These are phyloP conservation scores for Rugosomyces carneus DNA, from an alignment of 1,284 basidiomycete species.

Conservation along the genomic window DNA sequence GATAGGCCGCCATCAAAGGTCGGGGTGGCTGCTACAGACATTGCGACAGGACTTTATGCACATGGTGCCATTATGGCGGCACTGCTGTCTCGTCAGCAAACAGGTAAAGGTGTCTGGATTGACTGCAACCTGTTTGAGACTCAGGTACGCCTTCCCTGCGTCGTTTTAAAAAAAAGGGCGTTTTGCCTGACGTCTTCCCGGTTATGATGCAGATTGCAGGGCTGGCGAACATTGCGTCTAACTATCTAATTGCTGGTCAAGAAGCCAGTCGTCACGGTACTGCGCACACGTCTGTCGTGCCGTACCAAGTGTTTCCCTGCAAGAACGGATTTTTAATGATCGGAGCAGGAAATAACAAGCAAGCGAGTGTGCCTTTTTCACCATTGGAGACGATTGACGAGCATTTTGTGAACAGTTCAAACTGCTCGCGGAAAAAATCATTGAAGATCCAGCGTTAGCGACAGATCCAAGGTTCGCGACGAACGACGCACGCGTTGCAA, in stretches of 20 bases:
- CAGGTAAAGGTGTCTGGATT: slow-evolving; percentile 86
- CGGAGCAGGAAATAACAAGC: slow-evolving; percentile 87
- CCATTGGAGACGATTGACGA: neutral
- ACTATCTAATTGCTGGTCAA: slow-evolving; percentile 84
- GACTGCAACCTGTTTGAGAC: slow-evolving; percentile 87
- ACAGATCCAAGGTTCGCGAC: slow-evolving; percentile 60
- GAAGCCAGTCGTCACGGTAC: slow-evolving; percentile 90
- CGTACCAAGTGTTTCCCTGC: slow-evolving; percentile 89
- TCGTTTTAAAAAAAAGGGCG: slow-evolving; percentile 1
- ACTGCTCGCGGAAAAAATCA: slow-evolving; percentile 54
- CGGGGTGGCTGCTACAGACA: slow-evolving; percentile 86
- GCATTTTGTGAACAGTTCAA: slow-evolving; percentile 48
- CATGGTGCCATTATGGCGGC: slow-evolving; percentile 93
- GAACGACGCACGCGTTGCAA: slow-evolving; percentile 72
- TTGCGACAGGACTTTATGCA: slow-evolving; percentile 90
- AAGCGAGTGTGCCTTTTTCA: slow-evolving; percentile 39
- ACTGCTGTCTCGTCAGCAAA: slow-evolving; percentile 75
- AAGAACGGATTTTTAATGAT: slow-evolving; percentile 91
- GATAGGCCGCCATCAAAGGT: slow-evolving; percentile 88
- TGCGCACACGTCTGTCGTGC: slow-evolving; percentile 86
- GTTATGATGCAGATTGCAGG: slow-evolving; percentile 72
- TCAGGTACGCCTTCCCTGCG: slow-evolving; percentile 45
- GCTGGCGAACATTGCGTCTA: slow-evolving; percentile 89
- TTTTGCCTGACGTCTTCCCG: neutral
- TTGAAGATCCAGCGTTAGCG: slow-evolving; percentile 52